These are phyloP conservation scores for Gypsophila paniculata DNA, from an alignment of 179 eudicot genomes.

Conservation along the genomic window DNA sequence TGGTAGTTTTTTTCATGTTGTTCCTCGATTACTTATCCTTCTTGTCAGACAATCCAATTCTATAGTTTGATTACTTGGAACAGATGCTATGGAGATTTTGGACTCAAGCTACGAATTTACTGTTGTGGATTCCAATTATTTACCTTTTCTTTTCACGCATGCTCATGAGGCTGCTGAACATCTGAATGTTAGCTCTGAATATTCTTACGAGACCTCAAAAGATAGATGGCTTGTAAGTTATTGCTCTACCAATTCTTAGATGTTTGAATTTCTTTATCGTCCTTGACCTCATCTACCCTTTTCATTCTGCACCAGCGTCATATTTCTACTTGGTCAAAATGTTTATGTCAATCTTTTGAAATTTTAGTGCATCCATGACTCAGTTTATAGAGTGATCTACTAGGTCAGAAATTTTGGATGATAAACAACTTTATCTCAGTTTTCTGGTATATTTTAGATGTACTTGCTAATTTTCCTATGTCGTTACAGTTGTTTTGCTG, in stretches of 20 bases:
- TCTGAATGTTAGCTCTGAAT: slow-evolving; percentile 44
- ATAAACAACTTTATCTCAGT: neutral
- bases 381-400: neutral
- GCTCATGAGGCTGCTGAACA: slow-evolving; percentile 67
- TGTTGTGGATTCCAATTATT: slow-evolving; percentile 80
- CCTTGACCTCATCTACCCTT: neutral
- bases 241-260: slow-evolving; percentile 3
- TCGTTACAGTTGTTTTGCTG: too few species aligned
- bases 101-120: slow-evolving; percentile 67
- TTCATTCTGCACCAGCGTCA: neutral
- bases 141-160: slow-evolving; percentile 77
- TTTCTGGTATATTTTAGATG: neutral
- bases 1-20: slow-evolving; percentile 1
- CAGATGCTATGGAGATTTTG: slow-evolving; percentile 57
- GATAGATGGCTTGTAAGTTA: slow-evolving; percentile 75
- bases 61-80: slow-evolving; percentile 23
- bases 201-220: slow-evolving; percentile 42
- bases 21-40: slow-evolving; percentile 3
- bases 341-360: neutral
- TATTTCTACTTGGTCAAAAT: neutral
- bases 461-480: too few species aligned
- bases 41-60: slow-evolving; percentile 12
- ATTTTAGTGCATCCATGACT: neutral
- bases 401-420: neutral
- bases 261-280: neutral